Percentiles rank a stretch among this genome's conserved stretches.
Conservation (phyloP, 164 flowering plant genomes). For the Cinnamomum chago region DNA sequence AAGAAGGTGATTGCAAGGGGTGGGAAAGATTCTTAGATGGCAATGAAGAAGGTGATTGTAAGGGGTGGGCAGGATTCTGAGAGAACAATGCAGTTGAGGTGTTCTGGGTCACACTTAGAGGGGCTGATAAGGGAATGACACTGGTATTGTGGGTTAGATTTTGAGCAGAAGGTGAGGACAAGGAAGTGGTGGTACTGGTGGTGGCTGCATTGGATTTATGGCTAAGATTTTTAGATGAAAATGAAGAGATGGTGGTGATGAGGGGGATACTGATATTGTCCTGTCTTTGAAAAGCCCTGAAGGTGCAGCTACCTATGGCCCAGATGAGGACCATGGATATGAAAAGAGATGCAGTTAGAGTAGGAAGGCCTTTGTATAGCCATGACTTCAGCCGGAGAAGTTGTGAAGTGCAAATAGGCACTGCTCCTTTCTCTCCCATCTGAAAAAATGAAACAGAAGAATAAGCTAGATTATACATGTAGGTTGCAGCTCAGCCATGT, state of each 20-base stretch:
- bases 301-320: constrained; percentile 49
- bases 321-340: constrained; percentile 54
- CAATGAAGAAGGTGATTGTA: background rate
- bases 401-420: constrained; percentile 18
- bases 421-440: constrained; percentile 49
- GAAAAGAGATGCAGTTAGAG: constrained; percentile 34
- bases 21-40: background rate
- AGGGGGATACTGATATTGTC: constrained; percentile 17
- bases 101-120: background rate
- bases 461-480: background rate
- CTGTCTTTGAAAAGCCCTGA: constrained; percentile 33
- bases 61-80: background rate
- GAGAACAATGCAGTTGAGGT: background rate
- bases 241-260: background rate
- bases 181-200: no score
- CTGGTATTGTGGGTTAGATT: background rate
- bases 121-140: background rate
- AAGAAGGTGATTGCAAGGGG: background rate
- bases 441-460: background rate
- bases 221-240: background rate
- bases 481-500: background rate
- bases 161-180: background rate
- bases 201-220: background rate
- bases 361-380: constrained; percentile 42
- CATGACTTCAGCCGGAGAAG: constrained; percentile 28